Evolutionary conservation across 495 filamentous ascomycete species (phyloP).

Genomic region (Penicillium silybi): DNA sequence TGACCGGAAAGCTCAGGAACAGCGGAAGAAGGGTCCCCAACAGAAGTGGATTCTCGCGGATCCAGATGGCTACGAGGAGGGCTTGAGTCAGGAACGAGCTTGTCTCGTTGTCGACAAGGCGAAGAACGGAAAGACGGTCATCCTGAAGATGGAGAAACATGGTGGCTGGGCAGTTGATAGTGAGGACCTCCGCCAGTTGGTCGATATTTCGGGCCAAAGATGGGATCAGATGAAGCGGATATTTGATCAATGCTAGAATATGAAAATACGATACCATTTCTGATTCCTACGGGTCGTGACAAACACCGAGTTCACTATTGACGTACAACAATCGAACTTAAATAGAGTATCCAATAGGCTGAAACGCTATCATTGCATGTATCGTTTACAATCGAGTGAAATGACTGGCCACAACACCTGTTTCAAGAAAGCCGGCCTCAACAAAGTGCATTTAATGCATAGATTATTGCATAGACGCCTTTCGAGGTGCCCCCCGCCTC

Average conservation of each 20-base stretch:
- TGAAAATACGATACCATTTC: conserved; percentile 34
- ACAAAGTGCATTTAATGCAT: background rate
- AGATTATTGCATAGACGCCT: conserved; percentile 7
- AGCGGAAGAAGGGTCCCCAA: conserved; percentile 35
- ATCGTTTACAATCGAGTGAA: background rate
- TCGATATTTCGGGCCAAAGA: conserved; percentile 49
- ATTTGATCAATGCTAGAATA: conserved; percentile 33
- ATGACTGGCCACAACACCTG: background rate
- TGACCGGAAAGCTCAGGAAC: conserved; percentile 35
- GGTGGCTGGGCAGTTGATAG: conserved; percentile 65
- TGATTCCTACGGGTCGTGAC: background rate
- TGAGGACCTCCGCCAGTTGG: conserved; percentile 51
- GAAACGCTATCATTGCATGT: background rate
- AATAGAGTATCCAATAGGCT: background rate
- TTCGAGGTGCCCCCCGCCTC: conserved; percentile 27
- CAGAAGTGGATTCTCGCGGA: conserved; percentile 77
- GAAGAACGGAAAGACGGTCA: conserved; percentile 43
- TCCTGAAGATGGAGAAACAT: conserved; percentile 72
- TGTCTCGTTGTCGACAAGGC: conserved; percentile 68
- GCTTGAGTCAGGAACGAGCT: conserved; percentile 66
- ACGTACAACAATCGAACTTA: background rate
- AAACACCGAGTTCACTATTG: background rate
- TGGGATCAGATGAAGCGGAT: conserved; percentile 52
- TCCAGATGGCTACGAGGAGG: conserved; percentile 87
- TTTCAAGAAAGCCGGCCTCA: background rate